A percentile compares a stretch with the other conserved stretches of the same genome.
phyloP scores from a whole-genome alignment of 2,329 filamentous ascomycete species.

The Microthyrium microscopicum region DNA sequence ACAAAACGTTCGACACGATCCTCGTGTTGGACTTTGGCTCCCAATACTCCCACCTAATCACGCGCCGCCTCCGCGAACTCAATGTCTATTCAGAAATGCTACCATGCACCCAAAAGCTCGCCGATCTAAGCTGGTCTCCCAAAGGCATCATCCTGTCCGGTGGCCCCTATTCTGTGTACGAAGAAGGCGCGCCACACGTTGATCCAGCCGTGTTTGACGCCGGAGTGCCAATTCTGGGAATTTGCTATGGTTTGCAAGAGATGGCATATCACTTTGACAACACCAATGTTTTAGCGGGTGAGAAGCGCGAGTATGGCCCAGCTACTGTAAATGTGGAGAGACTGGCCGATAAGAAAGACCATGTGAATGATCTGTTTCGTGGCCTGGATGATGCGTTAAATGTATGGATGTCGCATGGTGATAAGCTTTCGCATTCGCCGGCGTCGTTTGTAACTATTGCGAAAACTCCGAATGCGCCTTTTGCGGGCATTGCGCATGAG shows the following conservation, averaged over 20 bases:
- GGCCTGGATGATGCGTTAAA: constrained; percentile 55
- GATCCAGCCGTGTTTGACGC: constrained; percentile 71
- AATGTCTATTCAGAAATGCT: constrained; percentile 80
- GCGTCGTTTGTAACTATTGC: constrained; percentile 58
- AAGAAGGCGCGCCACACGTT: constrained; percentile 57
- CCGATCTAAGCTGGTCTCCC: constrained; percentile 61
- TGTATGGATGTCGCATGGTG: constrained; percentile 77
- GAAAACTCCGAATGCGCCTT: constrained; percentile 58
- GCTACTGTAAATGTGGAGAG: constrained; percentile 46
- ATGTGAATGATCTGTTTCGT: constrained; percentile 65
- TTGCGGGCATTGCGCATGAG: constrained; percentile 61
- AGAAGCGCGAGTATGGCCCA: constrained; percentile 55
- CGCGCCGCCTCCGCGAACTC: constrained; percentile 57
- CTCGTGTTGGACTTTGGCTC: constrained; percentile 57
- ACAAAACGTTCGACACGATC: constrained; percentile 46
- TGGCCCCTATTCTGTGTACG: constrained; percentile 66
- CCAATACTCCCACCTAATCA: constrained; percentile 60
- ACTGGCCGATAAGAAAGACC: constrained; percentile 33
- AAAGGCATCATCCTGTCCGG: constrained; percentile 69
- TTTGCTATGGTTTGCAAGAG: constrained; percentile 54
- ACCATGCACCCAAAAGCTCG: constrained; percentile 67
- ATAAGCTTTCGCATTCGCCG: constrained; percentile 66
- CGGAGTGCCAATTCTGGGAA: constrained; percentile 42
- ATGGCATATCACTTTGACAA: constrained; percentile 53
- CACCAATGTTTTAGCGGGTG: constrained; percentile 51